Base-by-base conservation (phyloP, 2,329 filamentous ascomycete species). In the Aspergillus tamarii region DNA sequence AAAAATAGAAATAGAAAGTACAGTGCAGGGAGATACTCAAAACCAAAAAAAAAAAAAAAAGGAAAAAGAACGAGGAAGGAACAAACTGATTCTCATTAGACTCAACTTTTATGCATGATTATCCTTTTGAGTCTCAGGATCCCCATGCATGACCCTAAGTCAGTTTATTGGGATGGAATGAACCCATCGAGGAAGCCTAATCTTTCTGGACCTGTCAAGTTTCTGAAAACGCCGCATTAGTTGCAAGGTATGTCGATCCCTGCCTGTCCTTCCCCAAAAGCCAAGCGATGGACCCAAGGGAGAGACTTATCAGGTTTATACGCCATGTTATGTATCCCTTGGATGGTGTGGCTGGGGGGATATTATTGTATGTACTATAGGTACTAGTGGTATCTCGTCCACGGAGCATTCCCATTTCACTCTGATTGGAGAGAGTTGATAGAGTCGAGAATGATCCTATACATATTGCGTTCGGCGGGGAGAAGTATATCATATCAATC, bases 161-260 rank as follows among this genome's bases (percentile, higher is more conserved):
- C 23, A 12, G 21, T 26, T 14, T 34, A 30, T 30, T 55, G 26
- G 21, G 4, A 55, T 39, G 21, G 16, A n/a, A 39, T 26, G 52
- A 55, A 55, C 19, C 32, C 52, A 55, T 55, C 21, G 4, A 39
- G 5, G n/a, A 55, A 55, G 48, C 32, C 28, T 52, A 34, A 52
- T 52, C 48, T 23, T n/a, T 52, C 28, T 39, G 32, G 52, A 55
- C 52, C 52, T 55, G 52, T 55, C 52, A 55, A 55, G 52, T 55
- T 26, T 55, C 52, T 26, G 9, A 34, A 26, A 55, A 11, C 1
- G 19, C 14, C 21, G 52, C 52, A 54, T 54, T 54, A 36, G 52
- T 39, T 39, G 11, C 52, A 39, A 55, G 34, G 32, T 26, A 55
- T 39, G 52, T 39, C 52, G 32, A 55, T 39, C 32, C 34, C 52